A percentile compares a stretch with the other conserved stretches of the same genome.
phyloP scores from a whole-genome alignment of 805 yeast genomes.

The Myxozyma nipponensis region DNA sequence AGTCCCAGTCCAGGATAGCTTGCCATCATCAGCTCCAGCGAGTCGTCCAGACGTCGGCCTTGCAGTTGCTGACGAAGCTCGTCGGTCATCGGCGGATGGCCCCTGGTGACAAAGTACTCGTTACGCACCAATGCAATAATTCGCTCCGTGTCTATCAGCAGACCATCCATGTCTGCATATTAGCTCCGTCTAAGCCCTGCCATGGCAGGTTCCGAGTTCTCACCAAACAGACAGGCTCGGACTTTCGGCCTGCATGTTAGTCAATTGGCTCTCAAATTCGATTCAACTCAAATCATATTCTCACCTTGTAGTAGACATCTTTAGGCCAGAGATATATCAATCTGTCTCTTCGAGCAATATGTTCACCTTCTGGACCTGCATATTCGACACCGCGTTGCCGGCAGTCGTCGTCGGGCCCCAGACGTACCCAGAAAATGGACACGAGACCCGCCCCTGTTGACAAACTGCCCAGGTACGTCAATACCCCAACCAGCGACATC shows the following conservation, averaged over 20 bases:
- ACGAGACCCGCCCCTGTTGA: neutral
- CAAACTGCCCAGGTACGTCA: neutral
- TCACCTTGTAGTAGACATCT: too few species aligned
- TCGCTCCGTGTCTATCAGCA: neutral
- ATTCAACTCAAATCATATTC: neutral
- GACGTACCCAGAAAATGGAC: neutral
- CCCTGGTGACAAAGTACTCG: neutral
- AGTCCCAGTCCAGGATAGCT: neutral
- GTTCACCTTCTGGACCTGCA: neutral
- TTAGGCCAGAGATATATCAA: too few species aligned
- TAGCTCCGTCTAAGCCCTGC: neutral
- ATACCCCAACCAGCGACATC: neutral
- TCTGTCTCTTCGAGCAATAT: neutral
- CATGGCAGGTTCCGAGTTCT: neutral
- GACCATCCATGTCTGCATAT: neutral
- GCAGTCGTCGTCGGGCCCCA: neutral
- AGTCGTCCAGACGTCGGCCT: neutral
- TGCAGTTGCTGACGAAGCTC: neutral
- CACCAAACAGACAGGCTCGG: conserved; percentile 16
- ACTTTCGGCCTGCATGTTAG: conserved; percentile 2
- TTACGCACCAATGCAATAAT: neutral
- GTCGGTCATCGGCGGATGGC: neutral
- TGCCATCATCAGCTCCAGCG: neutral
- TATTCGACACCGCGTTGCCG: neutral
- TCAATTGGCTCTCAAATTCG: neutral